Percentiles rank a stretch among this genome's conserved stretches.
Conservation (phyloP, 805 yeast genomes). For the Ogataea pilisensis region DNA sequence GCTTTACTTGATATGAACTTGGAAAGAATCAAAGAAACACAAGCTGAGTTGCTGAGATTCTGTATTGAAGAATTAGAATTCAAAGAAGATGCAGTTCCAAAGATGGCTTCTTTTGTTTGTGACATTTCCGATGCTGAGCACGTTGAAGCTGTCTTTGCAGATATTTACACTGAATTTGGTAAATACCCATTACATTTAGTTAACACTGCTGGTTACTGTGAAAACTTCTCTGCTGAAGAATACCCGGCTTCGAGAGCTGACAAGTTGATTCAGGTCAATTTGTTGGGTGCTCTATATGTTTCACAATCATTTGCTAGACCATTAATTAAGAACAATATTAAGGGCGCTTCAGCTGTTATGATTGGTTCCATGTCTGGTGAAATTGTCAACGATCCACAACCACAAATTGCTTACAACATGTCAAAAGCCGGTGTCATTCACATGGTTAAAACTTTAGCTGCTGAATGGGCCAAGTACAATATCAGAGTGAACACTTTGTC, state of each 20-base stretch:
- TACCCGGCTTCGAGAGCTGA: constrained; percentile 72
- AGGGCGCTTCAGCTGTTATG: constrained; percentile 58
- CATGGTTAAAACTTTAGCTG: constrained; percentile 68
- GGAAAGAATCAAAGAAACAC: constrained; percentile 56
- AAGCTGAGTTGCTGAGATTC: constrained; percentile 35
- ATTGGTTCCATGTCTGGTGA: constrained; percentile 80
- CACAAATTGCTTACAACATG: constrained; percentile 78
- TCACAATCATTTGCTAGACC: constrained; percentile 72
- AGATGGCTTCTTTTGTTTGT: constrained; percentile 63
- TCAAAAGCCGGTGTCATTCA: constrained; percentile 85
- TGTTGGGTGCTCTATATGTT: constrained; percentile 70
- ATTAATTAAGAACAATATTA: constrained; percentile 49
- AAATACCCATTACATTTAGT: constrained; percentile 60
- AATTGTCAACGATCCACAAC: constrained; percentile 75
- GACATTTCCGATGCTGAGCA: constrained; percentile 62
- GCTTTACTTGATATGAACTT: constrained; percentile 69
- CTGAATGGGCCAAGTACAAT: constrained; percentile 76
- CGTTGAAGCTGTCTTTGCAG: constrained; percentile 55
- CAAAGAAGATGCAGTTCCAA: constrained; percentile 29
- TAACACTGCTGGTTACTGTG: constrained; percentile 84
- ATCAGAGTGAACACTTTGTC: constrained; percentile 74
- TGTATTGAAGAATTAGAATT: constrained; percentile 25
- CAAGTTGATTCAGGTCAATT: constrained; percentile 63
- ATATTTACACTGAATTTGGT: constrained; percentile 53
- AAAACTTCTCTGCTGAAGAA: constrained; percentile 72